phyloP scores from a whole-genome alignment of 371 early-diverging fungal genomes.

The Syncephalastrum monosporum region DNA sequence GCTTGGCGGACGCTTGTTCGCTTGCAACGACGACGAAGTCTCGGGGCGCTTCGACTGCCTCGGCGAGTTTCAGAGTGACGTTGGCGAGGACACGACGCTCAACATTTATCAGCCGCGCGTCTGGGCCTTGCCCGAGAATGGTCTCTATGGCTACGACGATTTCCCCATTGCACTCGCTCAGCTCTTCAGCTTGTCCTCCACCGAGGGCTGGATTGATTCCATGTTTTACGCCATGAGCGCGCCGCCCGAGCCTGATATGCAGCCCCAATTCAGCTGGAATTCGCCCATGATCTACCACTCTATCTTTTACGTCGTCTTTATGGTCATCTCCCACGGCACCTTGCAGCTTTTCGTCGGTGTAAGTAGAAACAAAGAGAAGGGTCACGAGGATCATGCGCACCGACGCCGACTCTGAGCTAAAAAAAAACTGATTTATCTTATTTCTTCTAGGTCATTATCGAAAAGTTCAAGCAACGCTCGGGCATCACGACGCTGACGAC shows the following conservation, averaged over 20 bases:
- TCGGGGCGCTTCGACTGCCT: slow-evolving; percentile 40
- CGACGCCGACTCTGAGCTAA: no score
- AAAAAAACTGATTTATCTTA: neutral
- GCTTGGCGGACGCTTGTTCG: slow-evolving; percentile 55
- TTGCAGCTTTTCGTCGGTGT: slow-evolving; percentile 63
- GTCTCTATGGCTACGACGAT: slow-evolving; percentile 50
- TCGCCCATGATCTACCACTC: slow-evolving; percentile 52
- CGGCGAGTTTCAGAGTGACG: slow-evolving; percentile 44
- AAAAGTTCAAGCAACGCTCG: slow-evolving; percentile 59
- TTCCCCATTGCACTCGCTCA: slow-evolving; percentile 47
- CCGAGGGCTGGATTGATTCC: slow-evolving; percentile 58
- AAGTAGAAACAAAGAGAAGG: slow-evolving; percentile 13
- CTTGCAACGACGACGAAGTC: slow-evolving; percentile 47
- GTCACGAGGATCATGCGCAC: no score
- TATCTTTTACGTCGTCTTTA: slow-evolving; percentile 54
- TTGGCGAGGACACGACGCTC: slow-evolving; percentile 19
- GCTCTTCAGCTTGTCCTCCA: slow-evolving; percentile 56
- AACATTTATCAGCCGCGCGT: slow-evolving; percentile 46
- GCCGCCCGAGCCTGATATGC: slow-evolving; percentile 46
- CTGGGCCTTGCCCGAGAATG: slow-evolving; percentile 53
- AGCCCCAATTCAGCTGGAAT: slow-evolving; percentile 46
- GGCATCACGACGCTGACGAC: slow-evolving; percentile 58
- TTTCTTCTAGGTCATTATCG: slow-evolving; percentile 48
- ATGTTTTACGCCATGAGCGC: slow-evolving; percentile 52
- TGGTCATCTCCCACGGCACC: slow-evolving; percentile 59